Evolutionary conservation across 2,329 filamentous ascomycete genomes (phyloP).

Genomic region (Penicillium sclerotigenum): DNA sequence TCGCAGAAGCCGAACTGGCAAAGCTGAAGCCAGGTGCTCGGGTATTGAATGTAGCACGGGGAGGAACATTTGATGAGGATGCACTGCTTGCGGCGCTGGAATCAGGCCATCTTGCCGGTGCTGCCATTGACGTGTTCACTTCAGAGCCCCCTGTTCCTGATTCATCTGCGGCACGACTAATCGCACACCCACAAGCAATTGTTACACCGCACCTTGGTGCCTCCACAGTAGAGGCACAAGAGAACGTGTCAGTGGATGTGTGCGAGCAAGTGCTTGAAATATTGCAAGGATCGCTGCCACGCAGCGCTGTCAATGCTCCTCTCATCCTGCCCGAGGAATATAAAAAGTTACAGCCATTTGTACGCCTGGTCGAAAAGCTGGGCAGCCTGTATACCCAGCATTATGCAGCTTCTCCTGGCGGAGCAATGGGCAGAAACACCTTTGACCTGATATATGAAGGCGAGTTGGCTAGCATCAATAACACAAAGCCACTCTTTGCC

Average conservation of each 20-base stretch:
- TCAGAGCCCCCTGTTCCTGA: conserved; percentile 66
- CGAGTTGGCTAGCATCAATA: conserved; percentile 66
- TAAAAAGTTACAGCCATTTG: conserved; percentile 71
- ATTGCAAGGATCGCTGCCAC: conserved; percentile 68
- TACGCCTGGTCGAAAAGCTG: conserved; percentile 74
- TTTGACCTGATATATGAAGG: conserved; percentile 79
- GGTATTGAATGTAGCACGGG: conserved; percentile 75
- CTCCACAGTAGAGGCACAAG: conserved; percentile 76
- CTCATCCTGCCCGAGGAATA: conserved; percentile 80
- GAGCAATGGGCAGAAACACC: conserved; percentile 57
- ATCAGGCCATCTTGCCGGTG: conserved; percentile 68
- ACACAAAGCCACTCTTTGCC: conserved; percentile 74
- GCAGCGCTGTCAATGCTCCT: conserved; percentile 75
- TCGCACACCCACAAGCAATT: conserved; percentile 68
- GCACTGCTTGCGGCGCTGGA: conserved; percentile 69
- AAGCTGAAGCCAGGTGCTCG: conserved; percentile 71
- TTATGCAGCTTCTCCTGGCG: conserved; percentile 46
- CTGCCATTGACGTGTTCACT: conserved; percentile 77
- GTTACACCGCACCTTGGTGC: conserved; percentile 78
- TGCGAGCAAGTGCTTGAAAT: conserved; percentile 76
- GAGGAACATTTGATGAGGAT: conserved; percentile 75
- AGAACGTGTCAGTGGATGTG: conserved; percentile 79
- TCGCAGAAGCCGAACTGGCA: conserved; percentile 63
- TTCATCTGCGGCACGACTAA: conserved; percentile 61
- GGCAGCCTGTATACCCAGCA: conserved; percentile 76